A percentile compares a stretch with the other conserved stretches of the same genome.
Evolutionary conservation across 2,329 filamentous ascomycete species (phyloP).

Genomic region (Corinectria fuckeliana): DNA sequence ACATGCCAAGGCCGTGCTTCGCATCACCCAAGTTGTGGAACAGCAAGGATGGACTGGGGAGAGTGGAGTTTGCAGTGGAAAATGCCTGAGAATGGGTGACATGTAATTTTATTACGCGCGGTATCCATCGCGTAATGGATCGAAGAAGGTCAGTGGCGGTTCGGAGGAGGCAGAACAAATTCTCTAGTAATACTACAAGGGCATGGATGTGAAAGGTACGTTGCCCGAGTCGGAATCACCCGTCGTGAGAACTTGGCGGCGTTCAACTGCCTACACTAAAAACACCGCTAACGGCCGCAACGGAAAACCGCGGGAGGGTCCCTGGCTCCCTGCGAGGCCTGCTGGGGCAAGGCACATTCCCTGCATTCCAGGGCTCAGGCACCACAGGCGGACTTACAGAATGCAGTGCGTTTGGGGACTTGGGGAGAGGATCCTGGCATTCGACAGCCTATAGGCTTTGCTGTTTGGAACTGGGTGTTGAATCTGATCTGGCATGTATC

Average conservation of each 20-base stretch:
- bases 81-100: no score
- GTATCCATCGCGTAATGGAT: constrained; percentile 11
- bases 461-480: not conserved
- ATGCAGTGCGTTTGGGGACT: not conserved
- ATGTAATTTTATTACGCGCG: no score
- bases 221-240: no score
- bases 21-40: not conserved
- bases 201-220: no score
- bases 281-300: not conserved
- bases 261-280: not conserved
- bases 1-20: not conserved
- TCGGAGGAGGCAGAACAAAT: not conserved
- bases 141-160: not conserved
- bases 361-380: constrained; percentile 15
- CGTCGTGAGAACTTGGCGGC: not conserved
- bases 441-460: not conserved
- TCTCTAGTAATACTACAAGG: no score
- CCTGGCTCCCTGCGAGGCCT: constrained; percentile 9
- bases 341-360: constrained; percentile 2
- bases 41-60: not conserved
- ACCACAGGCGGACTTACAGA: constrained; percentile 1
- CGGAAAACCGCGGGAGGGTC: not conserved
- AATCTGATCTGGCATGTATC: constrained; percentile 1
- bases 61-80: constrained; percentile 1
- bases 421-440: not conserved